Base-by-base conservation (phyloP, 805 yeast genomes). In the Nakazawaea ambrosiae region DNA sequence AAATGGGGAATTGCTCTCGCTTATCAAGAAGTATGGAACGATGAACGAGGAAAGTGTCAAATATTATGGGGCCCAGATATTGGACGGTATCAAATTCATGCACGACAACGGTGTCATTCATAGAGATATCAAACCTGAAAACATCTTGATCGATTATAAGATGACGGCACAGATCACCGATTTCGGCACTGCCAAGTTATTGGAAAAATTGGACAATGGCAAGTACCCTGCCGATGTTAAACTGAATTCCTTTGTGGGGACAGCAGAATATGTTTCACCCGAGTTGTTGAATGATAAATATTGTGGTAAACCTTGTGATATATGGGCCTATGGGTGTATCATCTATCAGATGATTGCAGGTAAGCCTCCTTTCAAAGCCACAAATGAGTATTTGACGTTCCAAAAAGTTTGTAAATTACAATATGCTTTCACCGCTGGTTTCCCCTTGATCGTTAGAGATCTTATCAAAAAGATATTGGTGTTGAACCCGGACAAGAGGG, bases 241-340 rank as follows among this genome's bases (percentile, higher is more conserved):
- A 48, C 88, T 92, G 0, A 79, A 73, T 46, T 83, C 92, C 0
- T 84, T 84, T 60, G 94, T 90, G 3, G 98, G 98, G 0, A 90
- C 98, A 1, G 97, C 97, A 0, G 97, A 89, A 54, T 89, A 89
- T 53, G 96, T 92, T 2, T 81, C 95, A 0, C 98, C 95, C 0
- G 95, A 84, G 49, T 60, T 84, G 27, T 61, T 84, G 42, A 85
- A 80, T 45, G 83, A 73, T 49, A 83, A 81, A 49, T 79, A 75
- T 47, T 70, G 77, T 48, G 80, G 81, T 4, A 73, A 73, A 44
- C 68, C 77, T 0, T 73, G 76, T 17, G 81, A 75, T 49, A 57
- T 75, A 14, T 75, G 81, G 81, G 79, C 81, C 0, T 63, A 72
- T 44, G 81, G 78, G 3, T 75, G 81, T 53, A 68, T 75, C 8